These are phyloP conservation scores for Saksenaea vasiformis DNA, from an alignment of 371 early-diverging fungal species.

Conservation along the genomic window DNA sequence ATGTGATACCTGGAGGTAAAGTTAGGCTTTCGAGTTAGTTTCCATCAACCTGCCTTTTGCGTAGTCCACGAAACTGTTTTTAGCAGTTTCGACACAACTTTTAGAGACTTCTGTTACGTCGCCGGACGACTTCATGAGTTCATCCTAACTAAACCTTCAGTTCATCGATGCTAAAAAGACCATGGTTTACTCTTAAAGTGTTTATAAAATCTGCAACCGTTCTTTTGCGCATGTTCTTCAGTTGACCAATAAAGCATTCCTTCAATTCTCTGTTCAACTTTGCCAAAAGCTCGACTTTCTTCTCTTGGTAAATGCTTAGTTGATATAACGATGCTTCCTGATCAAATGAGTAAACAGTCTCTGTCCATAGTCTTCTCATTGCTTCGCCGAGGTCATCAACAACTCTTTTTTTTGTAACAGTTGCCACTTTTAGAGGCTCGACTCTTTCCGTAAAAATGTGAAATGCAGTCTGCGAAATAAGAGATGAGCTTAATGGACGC, in stretches of 20 bases:
- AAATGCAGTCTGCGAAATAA: conserved; percentile 57
- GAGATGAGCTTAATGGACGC: too few relatives aligned
- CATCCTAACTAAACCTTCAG: too few relatives aligned
- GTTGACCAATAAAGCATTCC: conserved; percentile 80
- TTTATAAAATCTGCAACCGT: conserved; percentile 65
- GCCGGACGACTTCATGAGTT: too few relatives aligned
- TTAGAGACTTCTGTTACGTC: too few relatives aligned
- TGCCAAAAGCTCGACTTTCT: conserved; percentile 76
- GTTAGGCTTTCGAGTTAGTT: too few relatives aligned
- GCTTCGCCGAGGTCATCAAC: conserved; percentile 75
- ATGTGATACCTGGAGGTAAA: too few relatives aligned
- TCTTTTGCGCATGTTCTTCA: conserved; percentile 81
- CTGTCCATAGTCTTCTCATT: conserved; percentile 57
- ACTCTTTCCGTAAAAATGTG: conserved; percentile 68
- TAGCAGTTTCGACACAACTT: too few relatives aligned
- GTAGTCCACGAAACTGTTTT: too few relatives aligned
- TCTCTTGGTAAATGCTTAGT: conserved; percentile 81
- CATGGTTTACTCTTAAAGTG: conserved; percentile 29
- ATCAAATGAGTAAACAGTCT: conserved; percentile 78
- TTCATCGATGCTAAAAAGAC: too few relatives aligned
- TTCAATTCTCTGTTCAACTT: conserved; percentile 79
- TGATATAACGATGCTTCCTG: conserved; percentile 90
- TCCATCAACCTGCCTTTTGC: too few relatives aligned
- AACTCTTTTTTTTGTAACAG: conserved; percentile 76
- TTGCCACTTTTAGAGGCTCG: conserved; percentile 59